These are phyloP conservation scores for Haplosporangium gracile DNA, from an alignment of 192 early-diverging fungal species.

Conservation along the genomic window DNA sequence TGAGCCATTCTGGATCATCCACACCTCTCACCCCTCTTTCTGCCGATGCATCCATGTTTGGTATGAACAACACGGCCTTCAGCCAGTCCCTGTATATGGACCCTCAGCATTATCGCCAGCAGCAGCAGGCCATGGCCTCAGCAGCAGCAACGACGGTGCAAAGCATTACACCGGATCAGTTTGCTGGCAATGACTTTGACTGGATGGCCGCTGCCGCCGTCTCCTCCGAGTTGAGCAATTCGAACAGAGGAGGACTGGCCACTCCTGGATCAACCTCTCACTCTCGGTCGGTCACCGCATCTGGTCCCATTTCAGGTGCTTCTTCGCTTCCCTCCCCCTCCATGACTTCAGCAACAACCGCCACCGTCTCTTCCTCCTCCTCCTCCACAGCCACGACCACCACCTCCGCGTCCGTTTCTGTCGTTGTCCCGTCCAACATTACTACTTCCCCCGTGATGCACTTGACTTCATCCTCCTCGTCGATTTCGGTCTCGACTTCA, in stretches of 20 bases:
- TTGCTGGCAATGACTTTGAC: conserved; percentile 24
- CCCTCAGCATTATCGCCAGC: conserved; percentile 21
- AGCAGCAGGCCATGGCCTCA: conserved; percentile 3
- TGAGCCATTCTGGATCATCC: conserved; percentile 7
- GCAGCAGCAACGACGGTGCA: conserved; percentile 21
- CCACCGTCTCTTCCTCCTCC: not conserved
- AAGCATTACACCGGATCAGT: conserved; percentile 33
- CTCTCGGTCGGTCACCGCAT: not conserved
- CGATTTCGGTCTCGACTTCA: conserved; percentile 5
- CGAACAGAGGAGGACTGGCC: not conserved
- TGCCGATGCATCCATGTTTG: conserved; percentile 9
- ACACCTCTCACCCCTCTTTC: conserved; percentile 30
- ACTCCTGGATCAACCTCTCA: not conserved
- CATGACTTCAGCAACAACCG: not conserved
- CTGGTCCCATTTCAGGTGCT: conserved; percentile 4
- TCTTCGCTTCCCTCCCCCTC: not conserved
- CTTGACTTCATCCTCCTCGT: not conserved
- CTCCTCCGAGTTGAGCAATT: not conserved
- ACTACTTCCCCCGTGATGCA: not conserved
- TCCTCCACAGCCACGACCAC: not conserved
- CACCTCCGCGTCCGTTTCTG: not conserved
- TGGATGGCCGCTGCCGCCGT: conserved; percentile 18
- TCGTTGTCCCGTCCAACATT: not conserved
- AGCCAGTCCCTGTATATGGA: conserved; percentile 13
- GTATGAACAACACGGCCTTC: not conserved